These are phyloP conservation scores for Liriodendron chinense DNA, from an alignment of 164 flowering plant species.

Conservation along the genomic window DNA sequence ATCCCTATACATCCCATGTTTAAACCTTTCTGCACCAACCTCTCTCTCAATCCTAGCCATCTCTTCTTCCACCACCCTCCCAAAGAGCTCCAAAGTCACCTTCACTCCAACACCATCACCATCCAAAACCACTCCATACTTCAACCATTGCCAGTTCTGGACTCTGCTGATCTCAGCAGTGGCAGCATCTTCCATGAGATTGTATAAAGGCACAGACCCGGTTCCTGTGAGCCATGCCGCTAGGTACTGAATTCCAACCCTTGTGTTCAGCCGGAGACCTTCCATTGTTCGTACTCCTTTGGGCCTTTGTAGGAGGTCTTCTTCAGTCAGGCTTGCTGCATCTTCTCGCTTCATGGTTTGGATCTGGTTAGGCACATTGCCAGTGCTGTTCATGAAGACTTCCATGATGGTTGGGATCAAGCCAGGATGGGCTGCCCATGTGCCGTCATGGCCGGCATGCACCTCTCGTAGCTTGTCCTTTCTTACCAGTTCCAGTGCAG, in stretches of 20 bases:
- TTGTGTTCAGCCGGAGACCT: constrained; percentile 76
- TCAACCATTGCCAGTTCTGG: constrained; percentile 95
- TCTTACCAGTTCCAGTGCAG: constrained; percentile 69
- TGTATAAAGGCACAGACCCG: constrained; percentile 89
- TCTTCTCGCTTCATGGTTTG: constrained; percentile 55
- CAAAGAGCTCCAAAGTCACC: constrained; percentile 61
- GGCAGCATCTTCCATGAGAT: constrained; percentile 97
- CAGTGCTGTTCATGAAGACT: constrained; percentile 66
- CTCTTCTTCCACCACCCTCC: constrained; percentile 81
- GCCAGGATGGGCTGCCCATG: constrained; percentile 97
- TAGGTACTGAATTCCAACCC: constrained; percentile 85
- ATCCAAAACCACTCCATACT: constrained; percentile 61
- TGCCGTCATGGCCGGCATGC: constrained; percentile 90
- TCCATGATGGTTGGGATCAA: constrained; percentile 69
- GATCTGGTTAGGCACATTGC: constrained; percentile 62
- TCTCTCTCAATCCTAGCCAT: constrained; percentile 75
- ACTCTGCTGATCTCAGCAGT: constrained; percentile 92
- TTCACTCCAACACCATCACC: constrained; percentile 72
- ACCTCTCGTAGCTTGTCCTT: constrained; percentile 89
- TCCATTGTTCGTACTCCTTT: constrained; percentile 74
- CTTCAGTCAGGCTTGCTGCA: constrained; percentile 53
- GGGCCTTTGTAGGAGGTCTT: constrained; percentile 69
- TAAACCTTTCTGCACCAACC: constrained; percentile 65
- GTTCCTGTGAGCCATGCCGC: constrained; percentile 91
- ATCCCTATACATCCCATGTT: constrained; percentile 63